Base-by-base conservation (phyloP, 345 rosid genomes). In the Lepidium africanum region DNA sequence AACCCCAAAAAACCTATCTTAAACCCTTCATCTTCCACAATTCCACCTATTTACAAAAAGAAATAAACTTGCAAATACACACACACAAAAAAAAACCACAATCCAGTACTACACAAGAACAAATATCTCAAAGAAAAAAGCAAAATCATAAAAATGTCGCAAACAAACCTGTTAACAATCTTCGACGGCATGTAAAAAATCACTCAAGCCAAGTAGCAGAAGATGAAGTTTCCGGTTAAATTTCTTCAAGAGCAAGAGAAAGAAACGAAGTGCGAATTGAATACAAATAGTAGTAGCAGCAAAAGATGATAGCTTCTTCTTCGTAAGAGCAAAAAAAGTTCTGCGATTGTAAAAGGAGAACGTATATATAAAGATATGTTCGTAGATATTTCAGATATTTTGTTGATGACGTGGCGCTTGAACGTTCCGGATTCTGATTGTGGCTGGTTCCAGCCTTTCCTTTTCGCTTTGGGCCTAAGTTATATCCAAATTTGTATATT, bases 331-430 rank as follows among this genome's bases (percentile, higher is more conserved):
- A 17, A 8, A 0, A 10, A 51, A 39, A 59, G 1, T 7, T 36
- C 33, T 9, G 1, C 0, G 2, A 0, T 0, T 0, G 5, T 0
- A 1, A 3, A 13, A 9, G 9, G 2, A 4, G 14, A 50, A 15
- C 81, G 70, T 78, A 76, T 79, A 79, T 80, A 78, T 40, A 74
- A 59, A 51, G 0, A 40, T 21, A 15, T 2, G 3, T n/a, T n/a
- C n/a, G 16, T 14, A 19, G 87, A 84, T 82, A 84, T 78, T 84
- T 82, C 69, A 58, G 81, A 78, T 68, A 72, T 69, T 78, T 65
- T 47, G 14, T 38, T 59, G 45, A 38, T 58, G 65, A 69, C 78
- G 78, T 72, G 78, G 48, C 75, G 14, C 37, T 43, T 43, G 76
- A 73, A 64, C 72, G 23, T 78, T 69, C 81, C 49, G 3, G 72